Evolutionary conservation across 306 rosid genomes (phyloP).

Genomic region (Cicer yamashitae): DNA sequence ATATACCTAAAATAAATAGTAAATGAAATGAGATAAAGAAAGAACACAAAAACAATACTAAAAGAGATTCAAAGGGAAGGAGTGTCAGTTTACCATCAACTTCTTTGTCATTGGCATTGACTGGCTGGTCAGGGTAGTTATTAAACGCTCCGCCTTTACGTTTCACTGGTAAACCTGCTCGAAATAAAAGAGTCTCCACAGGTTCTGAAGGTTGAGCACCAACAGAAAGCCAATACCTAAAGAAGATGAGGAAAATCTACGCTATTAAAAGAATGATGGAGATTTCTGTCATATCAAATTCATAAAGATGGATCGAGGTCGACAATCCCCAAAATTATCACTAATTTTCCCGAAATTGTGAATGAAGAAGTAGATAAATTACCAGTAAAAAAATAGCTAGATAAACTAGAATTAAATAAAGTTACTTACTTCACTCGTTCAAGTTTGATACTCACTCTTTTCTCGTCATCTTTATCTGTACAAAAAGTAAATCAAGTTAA

Average conservation of each 20-base stretch:
- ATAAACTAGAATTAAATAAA: slow-evolving; percentile 16
- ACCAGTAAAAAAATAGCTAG: background rate
- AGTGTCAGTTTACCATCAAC: slow-evolving; percentile 44
- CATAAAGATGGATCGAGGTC: background rate
- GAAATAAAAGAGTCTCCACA: slow-evolving; percentile 65
- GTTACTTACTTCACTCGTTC: slow-evolving; percentile 83
- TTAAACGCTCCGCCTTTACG: slow-evolving; percentile 67
- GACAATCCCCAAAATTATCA: slow-evolving; percentile 1
- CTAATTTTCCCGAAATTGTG: background rate
- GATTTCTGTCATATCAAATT: slow-evolving; percentile 33
- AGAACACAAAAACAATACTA: background rate
- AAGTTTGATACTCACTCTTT: slow-evolving; percentile 73
- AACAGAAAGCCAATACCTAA: slow-evolving; percentile 93
- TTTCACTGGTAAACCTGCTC: slow-evolving; percentile 70
- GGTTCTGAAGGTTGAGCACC: slow-evolving; percentile 96
- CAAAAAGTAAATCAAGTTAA: slow-evolving; percentile 43
- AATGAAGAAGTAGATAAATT: background rate
- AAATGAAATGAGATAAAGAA: slow-evolving; percentile 38
- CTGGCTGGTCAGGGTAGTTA: slow-evolving; percentile 51
- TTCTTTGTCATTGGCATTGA: slow-evolving; percentile 38
- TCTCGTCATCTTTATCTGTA: slow-evolving; percentile 77
- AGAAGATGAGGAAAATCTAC: slow-evolving; percentile 9
- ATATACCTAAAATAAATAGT: slow-evolving; percentile 46
- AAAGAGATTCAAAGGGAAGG: slow-evolving; percentile 30
- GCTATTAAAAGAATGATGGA: background rate